phyloP scores from a whole-genome alignment of 108 stramenopile genomes.

The Aurantiochytrium sp. region DNA sequence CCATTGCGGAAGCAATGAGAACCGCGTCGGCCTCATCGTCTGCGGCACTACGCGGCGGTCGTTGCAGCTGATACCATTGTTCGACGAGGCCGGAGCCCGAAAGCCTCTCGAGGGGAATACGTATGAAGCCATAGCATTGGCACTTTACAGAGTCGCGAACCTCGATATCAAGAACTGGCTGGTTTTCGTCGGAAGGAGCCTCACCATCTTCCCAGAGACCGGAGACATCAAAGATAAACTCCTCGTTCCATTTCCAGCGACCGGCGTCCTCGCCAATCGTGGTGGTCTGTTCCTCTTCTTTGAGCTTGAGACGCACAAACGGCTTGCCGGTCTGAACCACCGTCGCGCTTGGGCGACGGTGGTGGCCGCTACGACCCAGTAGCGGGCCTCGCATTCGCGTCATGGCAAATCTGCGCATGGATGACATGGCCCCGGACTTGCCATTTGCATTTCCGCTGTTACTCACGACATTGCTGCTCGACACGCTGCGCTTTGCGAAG shows the following conservation, averaged over 20 bases:
- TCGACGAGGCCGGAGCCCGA: neutral
- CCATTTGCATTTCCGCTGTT: neutral
- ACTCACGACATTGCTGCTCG: too few species aligned
- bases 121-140: neutral
- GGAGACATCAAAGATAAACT: neutral
- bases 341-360: neutral
- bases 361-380: neutral
- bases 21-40: neutral
- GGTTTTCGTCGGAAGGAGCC: neutral
- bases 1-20: neutral
- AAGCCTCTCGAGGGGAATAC: neutral
- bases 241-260: neutral
- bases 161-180: neutral
- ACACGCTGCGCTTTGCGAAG: too few species aligned
- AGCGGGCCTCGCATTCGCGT: neutral
- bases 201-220: neutral
- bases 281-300: neutral
- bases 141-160: neutral
- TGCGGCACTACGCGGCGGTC: neutral
- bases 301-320: neutral
- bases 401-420: neutral
- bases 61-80: constrained; percentile 2
- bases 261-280: neutral
- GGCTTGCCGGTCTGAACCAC: neutral
- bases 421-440: neutral